These are phyloP conservation scores for Phialophora chinensis DNA, from an alignment of 2,329 filamentous ascomycete genomes.

Conservation along the genomic window DNA sequence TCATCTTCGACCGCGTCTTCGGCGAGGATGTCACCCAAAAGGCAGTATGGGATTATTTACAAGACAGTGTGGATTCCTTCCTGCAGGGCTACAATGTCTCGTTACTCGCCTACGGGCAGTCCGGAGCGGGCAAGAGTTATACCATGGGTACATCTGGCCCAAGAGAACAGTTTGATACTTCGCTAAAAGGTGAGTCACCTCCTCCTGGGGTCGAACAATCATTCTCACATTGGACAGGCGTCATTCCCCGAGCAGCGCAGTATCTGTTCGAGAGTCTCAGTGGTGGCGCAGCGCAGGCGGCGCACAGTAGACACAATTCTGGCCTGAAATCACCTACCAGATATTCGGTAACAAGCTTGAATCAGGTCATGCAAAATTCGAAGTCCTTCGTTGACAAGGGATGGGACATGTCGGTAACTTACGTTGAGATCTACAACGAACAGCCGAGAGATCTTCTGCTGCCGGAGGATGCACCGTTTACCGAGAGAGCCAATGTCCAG, in stretches of 20 bases:
- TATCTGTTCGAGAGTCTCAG: slow-evolving; percentile 88
- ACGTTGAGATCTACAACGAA: slow-evolving; percentile 98
- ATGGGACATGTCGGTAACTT: slow-evolving; percentile 93
- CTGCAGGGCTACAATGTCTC: slow-evolving; percentile 98
- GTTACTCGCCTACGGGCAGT: slow-evolving; percentile 94
- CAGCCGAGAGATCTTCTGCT: slow-evolving; percentile 88
- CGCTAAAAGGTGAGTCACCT: slow-evolving; percentile 72
- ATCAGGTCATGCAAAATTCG: slow-evolving; percentile 45
- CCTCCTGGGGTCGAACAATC: neutral
- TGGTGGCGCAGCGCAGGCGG: slow-evolving; percentile 47
- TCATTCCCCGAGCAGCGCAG: slow-evolving; percentile 89
- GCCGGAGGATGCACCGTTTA: slow-evolving; percentile 70
- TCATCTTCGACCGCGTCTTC: slow-evolving; percentile 96
- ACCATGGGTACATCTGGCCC: slow-evolving; percentile 98
- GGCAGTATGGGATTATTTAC: slow-evolving; percentile 91
- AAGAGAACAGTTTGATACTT: slow-evolving; percentile 71
- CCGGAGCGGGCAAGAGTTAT: slow-evolving; percentile 95
- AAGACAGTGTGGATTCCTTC: slow-evolving; percentile 87
- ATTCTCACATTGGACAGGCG: slow-evolving; percentile 62
- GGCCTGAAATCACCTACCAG: slow-evolving; percentile 80
- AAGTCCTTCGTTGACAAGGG: slow-evolving; percentile 67
- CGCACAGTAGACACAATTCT: slow-evolving; percentile 66
- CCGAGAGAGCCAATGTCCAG: slow-evolving; percentile 78
- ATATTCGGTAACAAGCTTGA: slow-evolving; percentile 69
- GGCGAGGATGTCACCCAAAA: slow-evolving; percentile 81